Base-by-base conservation (phyloP, 192 early-diverging fungal genomes). In the Rhizophlyctis rosea region DNA sequence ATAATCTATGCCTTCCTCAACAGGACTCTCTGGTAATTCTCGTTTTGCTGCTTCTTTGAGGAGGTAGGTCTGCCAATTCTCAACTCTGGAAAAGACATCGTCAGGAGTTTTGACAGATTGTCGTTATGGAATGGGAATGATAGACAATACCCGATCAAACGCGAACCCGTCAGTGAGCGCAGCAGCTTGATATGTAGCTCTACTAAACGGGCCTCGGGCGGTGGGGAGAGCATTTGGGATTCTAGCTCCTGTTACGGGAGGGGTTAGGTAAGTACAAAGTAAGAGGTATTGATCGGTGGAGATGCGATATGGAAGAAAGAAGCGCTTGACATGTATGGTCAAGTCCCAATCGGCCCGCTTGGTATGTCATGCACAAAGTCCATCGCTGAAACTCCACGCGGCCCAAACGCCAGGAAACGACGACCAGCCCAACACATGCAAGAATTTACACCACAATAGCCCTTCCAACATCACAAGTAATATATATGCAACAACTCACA, bases 81-180 rank as follows among this genome's bases (percentile, higher is more conserved):
- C 77, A 18, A 50, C 35, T n/a, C 76, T 78, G 44, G 11, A 57
- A 36, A 32, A 57, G 39, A 21, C 2, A n/a, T 21, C 16, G 39
- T 23, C 34, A 32, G 21, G n/a, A 21, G 13, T 21, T 13, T 32
- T 0, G 30, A 11, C 18, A 33, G n/a, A 35, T 18, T 18, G 16
- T 18, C 18, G 2, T 1, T 3, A 36, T 13, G 18, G 56, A 25
- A 16, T 1, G n/a, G 2, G 21, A 53, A 44, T 3, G 31, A 23
- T 14, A 28, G 29, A 29, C 18, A 62, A 60, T 61, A 71, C 78
- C 59, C 32, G 70, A 77, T 71, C 72, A 78, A 33, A 71, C 75
- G 21, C 70, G 73, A 73, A 73, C 80, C 61, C 52, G 77, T 58
- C 68, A 85, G 48, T 68, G 73, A 60, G 70, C 78, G 75, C 69